A percentile compares a stretch with the other conserved stretches of the same genome.
Conservation (phyloP, 352 stramenopile species). For the Phytophthora tubulina region DNA sequence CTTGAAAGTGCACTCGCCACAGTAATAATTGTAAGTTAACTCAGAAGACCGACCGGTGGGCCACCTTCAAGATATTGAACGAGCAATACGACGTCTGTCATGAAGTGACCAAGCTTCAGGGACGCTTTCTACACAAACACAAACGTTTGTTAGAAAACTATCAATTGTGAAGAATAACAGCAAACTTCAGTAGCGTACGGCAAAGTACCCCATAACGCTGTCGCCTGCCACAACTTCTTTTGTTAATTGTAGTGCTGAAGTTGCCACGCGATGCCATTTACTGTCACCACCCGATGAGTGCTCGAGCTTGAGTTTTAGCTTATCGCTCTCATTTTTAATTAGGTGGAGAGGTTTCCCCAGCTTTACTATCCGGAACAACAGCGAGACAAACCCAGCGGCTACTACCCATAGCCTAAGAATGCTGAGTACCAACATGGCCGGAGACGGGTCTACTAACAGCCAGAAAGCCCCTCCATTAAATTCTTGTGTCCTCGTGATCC, state of each 20-base stretch:
- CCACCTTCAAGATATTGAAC: no score
- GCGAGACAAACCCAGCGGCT: not conserved
- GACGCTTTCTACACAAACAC: no score
- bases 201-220: no score
- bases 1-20: no score
- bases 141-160: no score
- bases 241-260: not conserved
- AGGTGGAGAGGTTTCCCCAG: not conserved
- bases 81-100: no score
- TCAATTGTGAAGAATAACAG: no score
- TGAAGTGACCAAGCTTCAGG: no score
- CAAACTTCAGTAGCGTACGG: no score
- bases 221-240: not conserved
- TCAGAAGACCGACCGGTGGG: no score
- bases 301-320: not conserved
- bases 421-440: not conserved
- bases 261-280: not conserved
- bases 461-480: not conserved
- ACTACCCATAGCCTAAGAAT: not conserved
- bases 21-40: no score
- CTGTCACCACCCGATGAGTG: not conserved
- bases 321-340: not conserved
- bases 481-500: not conserved
- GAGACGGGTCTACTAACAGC: not conserved
- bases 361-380: not conserved